Base-by-base conservation (phyloP, 2,329 filamentous ascomycete genomes). In the Chalaropsis ovoidea region DNA sequence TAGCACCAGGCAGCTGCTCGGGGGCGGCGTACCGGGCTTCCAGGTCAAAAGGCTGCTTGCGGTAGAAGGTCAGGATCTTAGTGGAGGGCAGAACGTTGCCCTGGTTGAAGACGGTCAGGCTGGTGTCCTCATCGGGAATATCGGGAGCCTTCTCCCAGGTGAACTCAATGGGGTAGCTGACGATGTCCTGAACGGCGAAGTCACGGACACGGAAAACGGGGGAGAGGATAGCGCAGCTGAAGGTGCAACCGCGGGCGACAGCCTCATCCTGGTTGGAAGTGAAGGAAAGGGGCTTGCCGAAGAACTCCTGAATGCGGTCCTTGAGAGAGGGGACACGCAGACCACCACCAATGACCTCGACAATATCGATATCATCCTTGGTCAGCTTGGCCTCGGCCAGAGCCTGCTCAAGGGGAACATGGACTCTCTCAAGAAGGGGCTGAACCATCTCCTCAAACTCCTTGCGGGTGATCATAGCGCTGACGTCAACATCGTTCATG, bases 31-130 rank as follows among this genome's bases (percentile, higher is more conserved):
- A 99, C 72, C 89, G 87, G 68, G 94, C 94, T 80, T 99, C 94
- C 63, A 99, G 83, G 74, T 96, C 92, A 76, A 97, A 99, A 60
- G 91, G 83, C 78, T 97, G 90, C 81, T 97, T 97, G 71, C 94
- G 88, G 83, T 97, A 99, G 81, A 99, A 99, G 47, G 94, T 99
- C 65, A 99, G 86, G 70, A 99, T 97, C 84, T 99, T 99, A 70
- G 94, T 99, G 5, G 93, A 97, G 65, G 94, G 94, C 82, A 99
- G 87, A 69, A 95, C 86, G 74, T 96, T 96, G 76, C 93, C 93
- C 77, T 88, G 91, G 84, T 94, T 95, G 79, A 99, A 99, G 73
- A 99, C 94, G 43, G 90, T 96, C 71, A 99, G 81, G 79, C 87
- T 95, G 65, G 94, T 97, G 76, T 97, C 94, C 81, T 99, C 94